A percentile compares a stretch with the other conserved stretches of the same genome.
Conservation (phyloP, 805 yeast genomes). For the Priceomyces haplophilus region DNA sequence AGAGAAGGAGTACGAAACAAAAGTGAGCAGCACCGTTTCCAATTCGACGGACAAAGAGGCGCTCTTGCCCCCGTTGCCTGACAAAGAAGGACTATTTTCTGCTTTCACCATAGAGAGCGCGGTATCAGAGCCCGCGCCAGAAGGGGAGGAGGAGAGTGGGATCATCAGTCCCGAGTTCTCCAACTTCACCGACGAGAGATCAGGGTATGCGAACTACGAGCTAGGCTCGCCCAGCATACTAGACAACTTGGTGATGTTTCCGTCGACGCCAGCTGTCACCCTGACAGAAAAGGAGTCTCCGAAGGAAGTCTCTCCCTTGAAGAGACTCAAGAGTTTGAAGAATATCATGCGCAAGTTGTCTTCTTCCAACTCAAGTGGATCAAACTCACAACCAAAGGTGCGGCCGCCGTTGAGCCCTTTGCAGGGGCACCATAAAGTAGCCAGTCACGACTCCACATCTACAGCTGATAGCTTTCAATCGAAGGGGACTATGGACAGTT, state of each 20-base stretch:
- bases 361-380: constrained; percentile 8
- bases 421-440: constrained; percentile 7
- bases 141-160: constrained; percentile 4
- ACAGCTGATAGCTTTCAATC: constrained; percentile 2
- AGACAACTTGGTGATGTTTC: constrained; percentile 12
- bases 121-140: constrained; percentile 5
- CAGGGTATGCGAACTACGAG: constrained; percentile 12
- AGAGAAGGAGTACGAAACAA: constrained; percentile 17
- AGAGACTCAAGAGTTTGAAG: constrained; percentile 35
- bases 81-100: constrained; percentile 12
- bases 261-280: constrained; percentile 5
- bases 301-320: constrained; percentile 27
- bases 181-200: constrained; percentile 5
- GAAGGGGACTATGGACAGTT: constrained; percentile 2
- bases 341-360: constrained; percentile 32
- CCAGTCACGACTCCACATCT: constrained; percentile 5
- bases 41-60: constrained; percentile 12
- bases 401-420: constrained; percentile 13
- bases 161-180: constrained; percentile 8
- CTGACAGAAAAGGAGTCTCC: not conserved
- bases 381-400: constrained; percentile 2
- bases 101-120: constrained; percentile 4
- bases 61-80: constrained; percentile 30
- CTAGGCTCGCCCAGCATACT: constrained; percentile 17
- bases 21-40: not conserved